Evolutionary conservation across 352 stramenopile species (phyloP).

Genomic region (Phytophthora litchii): DNA sequence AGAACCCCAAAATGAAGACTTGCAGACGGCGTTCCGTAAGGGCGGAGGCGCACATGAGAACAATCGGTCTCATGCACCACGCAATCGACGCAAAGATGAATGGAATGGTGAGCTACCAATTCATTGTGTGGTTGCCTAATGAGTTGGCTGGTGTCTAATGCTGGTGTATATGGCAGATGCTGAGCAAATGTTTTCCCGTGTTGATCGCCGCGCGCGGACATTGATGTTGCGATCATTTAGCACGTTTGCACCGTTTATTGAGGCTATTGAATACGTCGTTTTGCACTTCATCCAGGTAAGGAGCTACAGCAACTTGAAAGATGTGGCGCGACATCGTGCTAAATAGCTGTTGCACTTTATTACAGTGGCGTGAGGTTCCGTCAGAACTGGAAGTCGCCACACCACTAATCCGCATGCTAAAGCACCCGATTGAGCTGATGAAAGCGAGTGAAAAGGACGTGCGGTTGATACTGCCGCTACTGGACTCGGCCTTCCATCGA

Average conservation of each 20-base stretch:
- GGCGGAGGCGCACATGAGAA: constrained; percentile 46
- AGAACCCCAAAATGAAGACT: constrained; percentile 71
- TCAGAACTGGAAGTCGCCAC: constrained; percentile 74
- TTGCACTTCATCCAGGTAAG: constrained; percentile 86
- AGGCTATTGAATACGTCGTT: constrained; percentile 78
- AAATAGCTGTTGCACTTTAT: not conserved
- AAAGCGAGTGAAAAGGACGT: constrained; percentile 67
- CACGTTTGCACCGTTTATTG: constrained; percentile 73
- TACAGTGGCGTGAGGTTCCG: constrained; percentile 76
- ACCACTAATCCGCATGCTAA: constrained; percentile 61
- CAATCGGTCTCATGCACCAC: constrained; percentile 41
- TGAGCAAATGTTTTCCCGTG: constrained; percentile 79
- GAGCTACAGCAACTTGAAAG: not conserved
- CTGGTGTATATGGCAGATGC: constrained; percentile 42
- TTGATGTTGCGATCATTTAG: constrained; percentile 74
- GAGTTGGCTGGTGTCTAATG: constrained; percentile 1
- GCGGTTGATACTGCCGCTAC: constrained; percentile 72
- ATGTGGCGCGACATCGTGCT: not conserved
- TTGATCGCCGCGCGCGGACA: constrained; percentile 74
- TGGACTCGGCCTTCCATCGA: constrained; percentile 87
- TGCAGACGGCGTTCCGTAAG: constrained; percentile 79
- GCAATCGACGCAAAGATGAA: constrained; percentile 61
- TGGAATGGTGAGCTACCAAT: constrained; percentile 72
- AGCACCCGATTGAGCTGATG: constrained; percentile 68
- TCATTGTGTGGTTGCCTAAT: not conserved